Evolutionary conservation across 106 monocot genomes (phyloP), one percentile per base, ranked within the genome.

Genomic region (Cymbidium sinense): DNA sequence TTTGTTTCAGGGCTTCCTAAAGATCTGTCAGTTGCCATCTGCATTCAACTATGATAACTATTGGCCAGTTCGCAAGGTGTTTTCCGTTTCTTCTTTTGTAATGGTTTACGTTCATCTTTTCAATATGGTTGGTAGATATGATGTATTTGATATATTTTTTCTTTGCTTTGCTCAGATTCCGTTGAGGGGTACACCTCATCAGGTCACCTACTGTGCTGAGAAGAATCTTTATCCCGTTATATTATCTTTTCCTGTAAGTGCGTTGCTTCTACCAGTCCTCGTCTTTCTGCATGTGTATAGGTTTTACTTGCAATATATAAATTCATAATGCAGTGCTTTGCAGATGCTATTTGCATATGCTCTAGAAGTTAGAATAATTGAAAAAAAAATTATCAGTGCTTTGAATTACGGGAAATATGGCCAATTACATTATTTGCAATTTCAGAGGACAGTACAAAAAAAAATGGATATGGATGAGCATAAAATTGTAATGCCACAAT

Each of bases 61-160:
- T 71, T 99, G 98, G 98, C 94, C 94, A 78, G 88, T 90, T 79
- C 91, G 89, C 70, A 99, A 99, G 92, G 98, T 99, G 23, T 78
- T 75, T 39, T 78, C n/a, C 9, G 30, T 36, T 65, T 23, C 67
- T 43, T 73, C 77, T 35, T 54, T 33, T 41, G 8, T 39, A 17
- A 36, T 77, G 28, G 35, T 43, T 58, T 70, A 29, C 28, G 31
- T 25, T 0, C 34, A 80, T 64, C 18, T 44, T 61, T 33, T 18
- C 43, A 23, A 13, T 19, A 82, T 44, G 36, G 50, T 37, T 75
- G 62, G 12, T 52, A 19, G 67, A 35, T 37, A 25, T 73, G 27
- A 62, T 30, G 36, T 13, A 37, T 51, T 20, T 18, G 11, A 81
- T 20, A 27, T 50, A n/a, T 39, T 76, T 30, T 58, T 76, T 31